phyloP scores from a whole-genome alignment of 768 basidiomycete species.

The Mycena crocata region DNA sequence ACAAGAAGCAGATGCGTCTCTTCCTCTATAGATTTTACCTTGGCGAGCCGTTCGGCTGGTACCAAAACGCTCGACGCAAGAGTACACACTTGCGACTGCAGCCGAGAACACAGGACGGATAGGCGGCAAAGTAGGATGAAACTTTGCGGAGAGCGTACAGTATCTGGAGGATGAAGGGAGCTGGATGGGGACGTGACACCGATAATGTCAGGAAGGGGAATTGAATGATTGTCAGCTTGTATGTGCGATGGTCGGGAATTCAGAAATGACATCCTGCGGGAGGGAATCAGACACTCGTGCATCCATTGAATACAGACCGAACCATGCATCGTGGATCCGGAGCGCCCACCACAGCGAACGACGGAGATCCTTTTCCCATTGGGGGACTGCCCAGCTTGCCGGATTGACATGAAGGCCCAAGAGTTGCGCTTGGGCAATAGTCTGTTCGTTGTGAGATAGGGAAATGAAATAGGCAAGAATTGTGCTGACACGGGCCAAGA shows the following conservation, averaged over 20 bases:
- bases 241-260: slow-evolving; percentile 39
- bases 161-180: slow-evolving; percentile 10
- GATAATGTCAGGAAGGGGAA: slow-evolving; percentile 26
- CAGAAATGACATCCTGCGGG: slow-evolving; percentile 34
- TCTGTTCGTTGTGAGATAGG: slow-evolving; percentile 13
- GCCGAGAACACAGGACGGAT: slow-evolving; percentile 29
- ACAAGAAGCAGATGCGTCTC: slow-evolving; percentile 30
- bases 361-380: slow-evolving; percentile 36
- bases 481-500: slow-evolving; percentile 32
- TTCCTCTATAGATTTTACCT: slow-evolving; percentile 34
- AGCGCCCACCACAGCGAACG: slow-evolving; percentile 35
- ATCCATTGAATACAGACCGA: neutral
- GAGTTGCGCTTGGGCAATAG: slow-evolving; percentile 37
- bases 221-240: slow-evolving; percentile 34
- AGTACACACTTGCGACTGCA: slow-evolving; percentile 37
- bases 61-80: slow-evolving; percentile 23
- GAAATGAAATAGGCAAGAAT: neutral
- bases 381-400: slow-evolving; percentile 33
- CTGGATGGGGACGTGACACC: slow-evolving; percentile 2
- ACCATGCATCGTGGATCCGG: slow-evolving; percentile 34
- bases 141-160: slow-evolving; percentile 20
- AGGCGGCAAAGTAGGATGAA: slow-evolving; percentile 36
- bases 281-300: neutral
- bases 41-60: slow-evolving; percentile 30
- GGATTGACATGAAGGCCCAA: slow-evolving; percentile 35